phyloP scores from a whole-genome alignment of 345 rosid genomes.

The Viola odorata region DNA sequence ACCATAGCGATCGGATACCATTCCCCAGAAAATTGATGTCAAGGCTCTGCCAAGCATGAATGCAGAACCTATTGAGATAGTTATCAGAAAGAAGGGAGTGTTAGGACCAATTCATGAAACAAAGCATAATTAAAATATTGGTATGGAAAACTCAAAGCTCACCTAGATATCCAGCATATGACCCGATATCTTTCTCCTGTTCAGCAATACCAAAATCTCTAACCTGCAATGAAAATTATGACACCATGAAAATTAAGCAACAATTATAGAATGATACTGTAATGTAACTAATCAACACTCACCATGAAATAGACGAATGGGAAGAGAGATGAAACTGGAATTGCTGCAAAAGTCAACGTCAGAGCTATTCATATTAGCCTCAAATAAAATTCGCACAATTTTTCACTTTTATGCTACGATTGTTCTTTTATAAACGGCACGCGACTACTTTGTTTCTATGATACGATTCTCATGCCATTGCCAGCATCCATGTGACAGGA shows the following conservation, averaged over 20 bases:
- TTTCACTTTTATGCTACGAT: too few relatives aligned
- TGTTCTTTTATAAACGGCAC: too few relatives aligned
- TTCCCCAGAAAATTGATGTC: constrained; percentile 84
- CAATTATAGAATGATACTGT: too few relatives aligned
- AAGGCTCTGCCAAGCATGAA: constrained; percentile 88
- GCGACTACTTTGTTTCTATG: too few relatives aligned
- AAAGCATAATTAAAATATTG: too few relatives aligned
- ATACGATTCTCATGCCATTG: too few relatives aligned
- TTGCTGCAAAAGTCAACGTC: constrained; percentile 46
- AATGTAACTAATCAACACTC: too few relatives aligned
- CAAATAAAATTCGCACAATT: too few relatives aligned
- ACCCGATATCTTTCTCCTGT: constrained; percentile 84
- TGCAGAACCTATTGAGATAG: constrained; percentile 53
- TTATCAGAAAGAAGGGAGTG: constrained; percentile 6
- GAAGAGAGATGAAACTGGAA: constrained; percentile 81
- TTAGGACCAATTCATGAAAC: constrained; percentile 10
- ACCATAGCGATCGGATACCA: constrained; percentile 88
- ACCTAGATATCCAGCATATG: constrained; percentile 89
- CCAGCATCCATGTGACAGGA: too few relatives aligned
- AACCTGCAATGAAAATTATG: constrained; percentile 32
- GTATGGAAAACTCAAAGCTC: constrained; percentile 18
- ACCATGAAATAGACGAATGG: constrained; percentile 94
- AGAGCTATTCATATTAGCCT: too few relatives aligned
- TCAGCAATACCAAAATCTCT: constrained; percentile 66
- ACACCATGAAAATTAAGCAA: too few relatives aligned